A percentile compares a stretch with the other conserved stretches of the same genome.
These are phyloP conservation scores for Diplodia mutila DNA, from an alignment of 2,329 filamentous ascomycete genomes.

Conservation along the genomic window DNA sequence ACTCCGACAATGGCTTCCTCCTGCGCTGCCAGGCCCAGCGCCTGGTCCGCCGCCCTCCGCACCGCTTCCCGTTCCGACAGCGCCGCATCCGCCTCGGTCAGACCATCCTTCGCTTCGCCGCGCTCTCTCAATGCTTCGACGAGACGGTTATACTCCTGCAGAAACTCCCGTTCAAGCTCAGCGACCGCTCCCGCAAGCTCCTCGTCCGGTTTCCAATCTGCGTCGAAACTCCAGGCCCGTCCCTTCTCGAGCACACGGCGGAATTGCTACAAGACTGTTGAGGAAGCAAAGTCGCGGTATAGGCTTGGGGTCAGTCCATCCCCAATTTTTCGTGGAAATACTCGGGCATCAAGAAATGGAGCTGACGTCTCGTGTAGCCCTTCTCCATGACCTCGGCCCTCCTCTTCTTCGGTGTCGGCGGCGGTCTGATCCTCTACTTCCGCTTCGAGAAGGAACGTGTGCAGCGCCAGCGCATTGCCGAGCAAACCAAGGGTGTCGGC, in stretches of 20 bases:
- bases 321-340: neutral
- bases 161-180: neutral
- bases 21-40: neutral
- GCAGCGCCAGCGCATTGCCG: constrained; percentile 84
- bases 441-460: constrained; percentile 90
- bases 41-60: constrained; percentile 13
- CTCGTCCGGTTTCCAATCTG: neutral
- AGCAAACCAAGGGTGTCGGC: constrained; percentile 90
- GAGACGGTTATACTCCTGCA: neutral
- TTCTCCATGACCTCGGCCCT: constrained; percentile 92
- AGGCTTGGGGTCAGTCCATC: constrained; percentile 24
- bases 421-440: constrained; percentile 84
- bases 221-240: neutral
- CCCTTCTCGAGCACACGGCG: constrained; percentile 18
- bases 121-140: constrained; percentile 6
- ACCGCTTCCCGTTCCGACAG: constrained; percentile 8
- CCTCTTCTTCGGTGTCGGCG: constrained; percentile 80
- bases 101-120: constrained; percentile 2
- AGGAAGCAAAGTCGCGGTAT: constrained; percentile 26
- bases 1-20: constrained; percentile 2
- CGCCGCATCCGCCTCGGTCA: neutral
- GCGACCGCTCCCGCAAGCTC: neutral
- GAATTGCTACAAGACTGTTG: constrained; percentile 25
- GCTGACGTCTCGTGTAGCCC: constrained; percentile 57
- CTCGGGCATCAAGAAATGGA: neutral